Evolutionary conservation across 257 asterid species (phyloP).

Genomic region (Coffea eugenioides): DNA sequence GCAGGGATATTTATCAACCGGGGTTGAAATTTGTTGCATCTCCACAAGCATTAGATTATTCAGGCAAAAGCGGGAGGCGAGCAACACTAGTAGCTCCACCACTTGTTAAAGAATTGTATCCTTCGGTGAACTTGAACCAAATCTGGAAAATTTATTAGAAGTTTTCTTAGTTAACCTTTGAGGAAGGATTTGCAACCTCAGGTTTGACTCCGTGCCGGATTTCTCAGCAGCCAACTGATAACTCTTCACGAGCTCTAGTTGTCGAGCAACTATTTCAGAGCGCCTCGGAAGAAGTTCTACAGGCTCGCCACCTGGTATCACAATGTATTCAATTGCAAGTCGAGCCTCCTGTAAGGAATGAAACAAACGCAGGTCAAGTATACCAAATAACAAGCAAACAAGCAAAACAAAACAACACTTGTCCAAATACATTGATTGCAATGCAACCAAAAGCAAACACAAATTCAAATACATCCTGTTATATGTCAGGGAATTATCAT

Average conservation of each 20-base stretch:
- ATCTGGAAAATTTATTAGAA: conserved; percentile 20
- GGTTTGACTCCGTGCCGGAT: conserved; percentile 83
- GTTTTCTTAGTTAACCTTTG: conserved; percentile 49
- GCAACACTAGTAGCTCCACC: conserved; percentile 37
- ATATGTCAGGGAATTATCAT: not conserved
- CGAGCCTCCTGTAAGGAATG: conserved; percentile 65
- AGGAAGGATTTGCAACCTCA: conserved; percentile 90
- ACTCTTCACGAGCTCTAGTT: conserved; percentile 82
- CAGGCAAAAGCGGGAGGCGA: conserved; percentile 70
- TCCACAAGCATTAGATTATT: conserved; percentile 22
- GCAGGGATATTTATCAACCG: conserved; percentile 32
- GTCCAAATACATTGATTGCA: no score
- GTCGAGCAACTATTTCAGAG: conserved; percentile 89
- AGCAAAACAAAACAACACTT: not conserved
- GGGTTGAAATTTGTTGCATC: conserved; percentile 21
- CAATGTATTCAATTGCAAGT: conserved; percentile 93
- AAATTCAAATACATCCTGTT: not conserved
- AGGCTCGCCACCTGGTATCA: conserved; percentile 94
- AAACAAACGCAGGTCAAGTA: not conserved
- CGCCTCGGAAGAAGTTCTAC: conserved; percentile 96
- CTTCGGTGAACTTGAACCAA: conserved; percentile 33
- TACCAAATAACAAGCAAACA: not conserved
- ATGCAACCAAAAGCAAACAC: not conserved
- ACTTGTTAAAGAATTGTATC: conserved; percentile 17
- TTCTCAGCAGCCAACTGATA: conserved; percentile 81